A percentile compares a stretch with the other conserved stretches of the same genome.
Evolutionary conservation across 305 asterid genomes (phyloP).

Genomic region (Striga hermonthica): DNA sequence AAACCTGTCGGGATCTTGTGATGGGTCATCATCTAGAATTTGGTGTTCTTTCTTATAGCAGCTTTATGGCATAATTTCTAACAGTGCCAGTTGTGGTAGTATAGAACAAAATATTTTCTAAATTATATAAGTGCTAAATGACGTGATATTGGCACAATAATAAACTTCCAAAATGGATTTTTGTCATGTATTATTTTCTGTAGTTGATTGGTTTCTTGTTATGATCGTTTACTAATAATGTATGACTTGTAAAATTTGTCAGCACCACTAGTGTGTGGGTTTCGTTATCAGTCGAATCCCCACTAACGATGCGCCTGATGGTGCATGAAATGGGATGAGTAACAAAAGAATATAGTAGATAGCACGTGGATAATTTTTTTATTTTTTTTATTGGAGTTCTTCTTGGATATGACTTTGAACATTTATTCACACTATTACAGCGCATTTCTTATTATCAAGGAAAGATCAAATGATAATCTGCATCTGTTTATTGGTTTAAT

Average conservation of each 20-base stretch:
- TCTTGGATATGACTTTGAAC: conserved; percentile 4
- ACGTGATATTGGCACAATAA: too few relatives aligned
- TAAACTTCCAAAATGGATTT: too few relatives aligned
- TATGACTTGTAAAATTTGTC: conserved; percentile 1
- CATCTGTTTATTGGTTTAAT: background rate
- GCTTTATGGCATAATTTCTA: conserved; percentile 20
- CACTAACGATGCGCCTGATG: conserved; percentile 25
- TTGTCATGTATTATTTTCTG: conserved; percentile 25
- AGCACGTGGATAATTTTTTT: background rate
- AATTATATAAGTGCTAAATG: background rate
- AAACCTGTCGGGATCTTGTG: conserved; percentile 5
- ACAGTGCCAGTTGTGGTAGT: conserved; percentile 26
- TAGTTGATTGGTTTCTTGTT: conserved; percentile 8
- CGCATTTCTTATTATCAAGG: background rate
- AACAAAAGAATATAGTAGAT: background rate
- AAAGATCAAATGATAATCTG: too few relatives aligned
- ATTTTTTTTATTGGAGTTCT: conserved; percentile 18
- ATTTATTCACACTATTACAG: conserved; percentile 15
- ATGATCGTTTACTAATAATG: conserved; percentile 7
- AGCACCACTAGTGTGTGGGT: conserved; percentile 4
- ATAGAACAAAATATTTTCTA: conserved; percentile 4
- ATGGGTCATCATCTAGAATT: conserved; percentile 26
- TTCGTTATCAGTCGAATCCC: conserved; percentile 1
- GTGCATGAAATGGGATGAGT: background rate
- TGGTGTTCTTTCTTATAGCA: conserved; percentile 18